Conservation (phyloP, 2,329 filamentous ascomycete genomes). For the Gyromitra esculenta region DNA sequence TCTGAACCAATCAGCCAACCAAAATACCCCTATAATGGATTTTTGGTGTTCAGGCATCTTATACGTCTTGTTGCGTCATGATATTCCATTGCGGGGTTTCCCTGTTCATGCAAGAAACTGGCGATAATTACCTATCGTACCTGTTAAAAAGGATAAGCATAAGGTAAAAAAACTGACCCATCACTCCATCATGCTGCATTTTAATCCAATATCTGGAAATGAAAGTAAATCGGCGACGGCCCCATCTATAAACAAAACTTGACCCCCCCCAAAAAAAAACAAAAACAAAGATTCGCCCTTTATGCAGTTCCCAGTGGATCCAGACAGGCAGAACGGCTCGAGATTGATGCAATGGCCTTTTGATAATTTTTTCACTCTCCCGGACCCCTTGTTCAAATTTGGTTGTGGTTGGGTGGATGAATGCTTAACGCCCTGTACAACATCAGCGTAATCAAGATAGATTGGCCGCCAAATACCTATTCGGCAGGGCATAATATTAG, state of each 20-base stretch:
- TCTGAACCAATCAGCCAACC: background rate
- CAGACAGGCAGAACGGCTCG: constrained; percentile 10
- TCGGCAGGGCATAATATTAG: background rate
- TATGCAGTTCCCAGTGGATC: constrained; percentile 7
- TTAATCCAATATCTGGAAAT: constrained; percentile 18
- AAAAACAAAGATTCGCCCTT: constrained; percentile 9
- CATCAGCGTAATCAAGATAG: constrained; percentile 31
- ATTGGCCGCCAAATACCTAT: constrained; percentile 21
- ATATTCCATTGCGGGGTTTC: constrained; percentile 2
- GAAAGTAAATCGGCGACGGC: constrained; percentile 11
- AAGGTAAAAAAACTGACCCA: constrained; percentile 20
- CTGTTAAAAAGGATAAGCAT: constrained; percentile 16
- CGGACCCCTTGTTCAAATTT: background rate
- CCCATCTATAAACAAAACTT: background rate
- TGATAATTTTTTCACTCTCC: constrained; percentile 12
- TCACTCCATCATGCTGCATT: constrained; percentile 18
- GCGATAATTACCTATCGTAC: constrained; percentile 20
- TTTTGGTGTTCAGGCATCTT: constrained; percentile 1
- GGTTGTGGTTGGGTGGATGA: constrained; percentile 23
- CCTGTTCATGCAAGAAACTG: constrained; percentile 33
- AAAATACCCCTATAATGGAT: background rate
- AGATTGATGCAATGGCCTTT: constrained; percentile 3
- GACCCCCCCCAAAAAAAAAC: background rate
- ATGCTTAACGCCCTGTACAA: constrained; percentile 23
- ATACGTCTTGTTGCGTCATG: constrained; percentile 32